Evolutionary conservation across 352 stramenopile genomes (phyloP), one percentile per base, ranked within the genome.

Genomic region (Globisporangium iwayamae): DNA sequence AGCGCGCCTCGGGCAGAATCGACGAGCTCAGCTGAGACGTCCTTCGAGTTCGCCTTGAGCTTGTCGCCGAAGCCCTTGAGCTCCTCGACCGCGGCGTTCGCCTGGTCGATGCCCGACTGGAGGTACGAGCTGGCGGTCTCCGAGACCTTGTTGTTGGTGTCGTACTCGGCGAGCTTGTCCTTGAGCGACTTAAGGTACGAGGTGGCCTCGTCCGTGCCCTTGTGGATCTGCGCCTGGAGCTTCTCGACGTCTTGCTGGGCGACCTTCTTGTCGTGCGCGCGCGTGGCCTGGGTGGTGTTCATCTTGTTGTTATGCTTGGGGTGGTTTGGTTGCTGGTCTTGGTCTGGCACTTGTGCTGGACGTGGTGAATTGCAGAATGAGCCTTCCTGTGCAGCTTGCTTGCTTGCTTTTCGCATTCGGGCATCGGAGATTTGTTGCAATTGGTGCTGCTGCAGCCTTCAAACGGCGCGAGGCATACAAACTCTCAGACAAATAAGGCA

Each of bases 121-220:
- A 83, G 73, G 58, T 69, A 80, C 25, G 71, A 64, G 43, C 72
- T 71, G 55, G 72, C 56, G 30, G 67, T 72, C 36, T 80, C 72
- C 4, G 71, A 71, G 0, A 70, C 68, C 22, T 73, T 70, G 72
- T 85, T 57, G 28, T 74, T 65, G n/a, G 59, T 70, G 60, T 85
- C 74, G 54, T 79, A 80, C 58, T 76, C 68, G 30, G 62, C 43
- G 41, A 82, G 68, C 59, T 78, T 78, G 59, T 36, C 64, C 65
- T 74, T 78, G 56, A 83, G 70, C 30, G 67, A 76, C 50, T 71
- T 55, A 13, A 78, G 61, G 63, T 83, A 83, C 39, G 48, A 61
- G 0, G 68, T 50, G 0, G 72, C 67, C 47, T 80, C 71, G 10
- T 62, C 57, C 11, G 69, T 62, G 18, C 70, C 66, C 25, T 67